Conservation (phyloP, 139 green algal genomes). For the Micractinium conductrix region DNA sequence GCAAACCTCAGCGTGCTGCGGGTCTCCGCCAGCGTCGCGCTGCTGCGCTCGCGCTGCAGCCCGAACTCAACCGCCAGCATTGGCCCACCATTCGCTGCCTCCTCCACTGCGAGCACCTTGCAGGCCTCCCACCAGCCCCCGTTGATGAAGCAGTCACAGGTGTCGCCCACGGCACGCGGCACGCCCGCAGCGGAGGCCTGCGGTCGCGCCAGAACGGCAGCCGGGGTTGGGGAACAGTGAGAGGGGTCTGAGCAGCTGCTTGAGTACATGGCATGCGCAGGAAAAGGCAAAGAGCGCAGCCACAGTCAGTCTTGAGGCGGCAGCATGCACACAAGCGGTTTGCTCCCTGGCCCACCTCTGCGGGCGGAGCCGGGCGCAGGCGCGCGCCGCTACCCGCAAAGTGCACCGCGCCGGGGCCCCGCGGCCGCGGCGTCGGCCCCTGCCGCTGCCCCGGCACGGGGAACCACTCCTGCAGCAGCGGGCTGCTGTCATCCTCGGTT, state of each 20-base stretch:
- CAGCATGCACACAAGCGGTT: not conserved
- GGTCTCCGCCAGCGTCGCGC: not conserved
- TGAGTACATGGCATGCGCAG: too few species aligned
- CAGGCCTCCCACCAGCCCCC: slow-evolving; percentile 52
- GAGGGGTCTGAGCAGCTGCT: not conserved
- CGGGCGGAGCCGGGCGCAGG: slow-evolving; percentile 12
- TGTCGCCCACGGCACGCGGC: slow-evolving; percentile 24
- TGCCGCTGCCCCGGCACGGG: slow-evolving; percentile 30
- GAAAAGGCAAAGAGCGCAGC: not conserved
- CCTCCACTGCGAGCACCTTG: slow-evolving; percentile 20
- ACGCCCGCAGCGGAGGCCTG: slow-evolving; percentile 15
- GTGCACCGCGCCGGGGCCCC: not conserved
- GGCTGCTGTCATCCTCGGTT: slow-evolving; percentile 36
- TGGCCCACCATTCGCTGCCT: not conserved
- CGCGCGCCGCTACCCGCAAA: not conserved
- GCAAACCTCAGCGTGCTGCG: slow-evolving; percentile 10
- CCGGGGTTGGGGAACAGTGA: not conserved
- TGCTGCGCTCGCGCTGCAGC: not conserved
- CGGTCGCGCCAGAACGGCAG: not conserved
- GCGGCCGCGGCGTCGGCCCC: not conserved
- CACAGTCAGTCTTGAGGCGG: not conserved
- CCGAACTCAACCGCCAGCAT: not conserved
- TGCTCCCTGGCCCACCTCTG: not conserved
- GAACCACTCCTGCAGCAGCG: slow-evolving; percentile 59
- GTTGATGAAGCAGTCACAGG: slow-evolving; percentile 41